Evolutionary conservation across 2,329 filamentous ascomycete genomes (phyloP).

Genomic region (Paracoccidioides brasiliensis): DNA sequence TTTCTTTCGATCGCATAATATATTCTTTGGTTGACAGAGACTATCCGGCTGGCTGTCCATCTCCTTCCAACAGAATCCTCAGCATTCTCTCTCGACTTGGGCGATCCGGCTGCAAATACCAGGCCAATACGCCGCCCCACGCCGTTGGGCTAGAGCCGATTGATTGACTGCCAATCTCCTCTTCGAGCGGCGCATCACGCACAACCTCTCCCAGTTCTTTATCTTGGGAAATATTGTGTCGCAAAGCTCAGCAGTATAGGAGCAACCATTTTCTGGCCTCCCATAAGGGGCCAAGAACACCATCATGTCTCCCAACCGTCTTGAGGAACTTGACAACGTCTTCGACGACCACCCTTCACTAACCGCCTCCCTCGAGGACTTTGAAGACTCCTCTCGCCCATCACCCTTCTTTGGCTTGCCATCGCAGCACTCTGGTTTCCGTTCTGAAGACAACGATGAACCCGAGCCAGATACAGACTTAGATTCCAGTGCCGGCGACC

Average conservation of each 20-base stretch:
- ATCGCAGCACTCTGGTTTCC: constrained; percentile 52
- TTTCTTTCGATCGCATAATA: background rate
- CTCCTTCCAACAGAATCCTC: no score
- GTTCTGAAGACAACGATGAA: constrained; percentile 39
- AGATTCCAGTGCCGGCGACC: constrained; percentile 34
- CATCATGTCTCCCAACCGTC: constrained; percentile 9
- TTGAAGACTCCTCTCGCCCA: constrained; percentile 37
- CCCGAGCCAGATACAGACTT: constrained; percentile 28
- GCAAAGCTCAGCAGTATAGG: background rate
- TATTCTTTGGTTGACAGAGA: no score
- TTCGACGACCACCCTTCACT: constrained; percentile 48
- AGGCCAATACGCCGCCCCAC: background rate
- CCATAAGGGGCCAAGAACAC: background rate
- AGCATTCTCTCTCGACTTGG: background rate
- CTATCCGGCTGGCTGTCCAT: no score
- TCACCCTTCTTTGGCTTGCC: constrained; percentile 43
- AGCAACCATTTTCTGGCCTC: background rate
- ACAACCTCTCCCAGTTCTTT: background rate
- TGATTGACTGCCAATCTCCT: background rate
- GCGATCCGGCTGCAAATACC: background rate
- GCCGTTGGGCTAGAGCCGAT: background rate
- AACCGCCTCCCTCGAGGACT: constrained; percentile 49
- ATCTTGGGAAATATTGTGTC: background rate
- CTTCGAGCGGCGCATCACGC: background rate
- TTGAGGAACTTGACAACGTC: constrained; percentile 34